Conservation (phyloP, 495 filamentous ascomycete genomes). For the Talaromyces borbonicus region DNA sequence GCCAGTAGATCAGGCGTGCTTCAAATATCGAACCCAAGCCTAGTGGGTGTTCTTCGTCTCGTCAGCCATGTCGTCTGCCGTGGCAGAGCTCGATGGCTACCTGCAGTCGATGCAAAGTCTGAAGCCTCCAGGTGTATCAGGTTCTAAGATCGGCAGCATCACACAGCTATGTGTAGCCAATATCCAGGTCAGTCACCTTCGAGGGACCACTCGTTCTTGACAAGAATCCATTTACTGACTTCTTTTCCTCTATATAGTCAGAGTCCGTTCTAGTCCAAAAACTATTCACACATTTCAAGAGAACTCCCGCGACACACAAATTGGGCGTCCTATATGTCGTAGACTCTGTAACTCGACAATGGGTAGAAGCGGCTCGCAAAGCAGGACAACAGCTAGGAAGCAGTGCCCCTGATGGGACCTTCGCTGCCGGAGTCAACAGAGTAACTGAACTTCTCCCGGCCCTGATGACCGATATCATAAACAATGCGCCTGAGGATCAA, state of each 20-base stretch:
- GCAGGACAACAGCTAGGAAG: conserved; percentile 70
- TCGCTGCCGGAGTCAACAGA: conserved; percentile 89
- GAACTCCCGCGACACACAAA: conserved; percentile 89
- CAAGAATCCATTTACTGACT: conserved; percentile 22
- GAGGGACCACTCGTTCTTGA: background rate
- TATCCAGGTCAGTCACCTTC: conserved; percentile 66
- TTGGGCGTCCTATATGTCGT: conserved; percentile 98
- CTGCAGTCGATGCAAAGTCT: conserved; percentile 84
- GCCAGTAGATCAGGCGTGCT: conserved; percentile 5
- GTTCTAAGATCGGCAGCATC: conserved; percentile 77
- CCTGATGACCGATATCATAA: conserved; percentile 92
- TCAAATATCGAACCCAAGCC: background rate
- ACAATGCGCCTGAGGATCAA: conserved; percentile 84
- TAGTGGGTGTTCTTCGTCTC: background rate
- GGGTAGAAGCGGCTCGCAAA: conserved; percentile 89
- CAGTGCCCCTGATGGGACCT: conserved; percentile 77
- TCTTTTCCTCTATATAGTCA: conserved; percentile 48
- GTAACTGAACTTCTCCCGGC: conserved; percentile 88
- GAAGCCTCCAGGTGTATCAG: conserved; percentile 89
- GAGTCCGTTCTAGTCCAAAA: conserved; percentile 94
- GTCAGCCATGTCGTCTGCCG: conserved; percentile 59
- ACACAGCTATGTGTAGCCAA: conserved; percentile 79
- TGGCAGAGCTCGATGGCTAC: conserved; percentile 83
- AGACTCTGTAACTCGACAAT: conserved; percentile 98
- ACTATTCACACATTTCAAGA: conserved; percentile 95